phyloP scores from a whole-genome alignment of 306 rosid species.

The Nissolia schottii region DNA sequence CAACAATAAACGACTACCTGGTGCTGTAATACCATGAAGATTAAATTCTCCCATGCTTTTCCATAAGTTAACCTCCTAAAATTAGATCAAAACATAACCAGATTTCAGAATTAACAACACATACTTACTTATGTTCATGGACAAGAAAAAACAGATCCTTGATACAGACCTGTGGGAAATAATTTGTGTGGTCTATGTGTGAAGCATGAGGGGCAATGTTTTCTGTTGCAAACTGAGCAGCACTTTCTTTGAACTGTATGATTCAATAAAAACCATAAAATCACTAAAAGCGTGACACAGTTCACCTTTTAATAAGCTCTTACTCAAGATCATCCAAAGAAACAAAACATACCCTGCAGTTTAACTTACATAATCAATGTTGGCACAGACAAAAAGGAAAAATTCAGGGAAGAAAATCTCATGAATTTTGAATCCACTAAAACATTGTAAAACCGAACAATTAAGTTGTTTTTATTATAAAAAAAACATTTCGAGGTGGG shows the following conservation, averaged over 20 bases:
- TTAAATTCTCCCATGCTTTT: conserved; percentile 88
- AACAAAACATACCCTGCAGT: background rate
- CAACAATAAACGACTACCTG: conserved; percentile 49
- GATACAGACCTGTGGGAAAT: conserved; percentile 55
- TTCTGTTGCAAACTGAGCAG: conserved; percentile 72
- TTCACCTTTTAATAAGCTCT: background rate
- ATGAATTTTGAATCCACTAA: background rate
- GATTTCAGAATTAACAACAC: conserved; percentile 3
- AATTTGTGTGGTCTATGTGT: conserved; percentile 73
- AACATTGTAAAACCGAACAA: background rate
- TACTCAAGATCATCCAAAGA: background rate
- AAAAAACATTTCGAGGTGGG: background rate
- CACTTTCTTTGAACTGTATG: conserved; percentile 87
- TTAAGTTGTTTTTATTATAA: background rate
- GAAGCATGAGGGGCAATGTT: conserved; percentile 86
- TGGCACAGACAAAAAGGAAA: background rate
- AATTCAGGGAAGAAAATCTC: background rate
- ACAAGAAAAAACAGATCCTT: background rate
- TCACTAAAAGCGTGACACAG: background rate
- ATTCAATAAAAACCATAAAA: conserved; percentile 9
- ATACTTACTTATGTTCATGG: background rate
- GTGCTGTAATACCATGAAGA: conserved; percentile 92
- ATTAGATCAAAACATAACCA: conserved; percentile 18
- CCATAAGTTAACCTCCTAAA: conserved; percentile 91
- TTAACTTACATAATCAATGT: background rate